These are phyloP conservation scores for Chlorencoelia australis DNA, from an alignment of 2,329 filamentous ascomycete genomes.

Conservation along the genomic window DNA sequence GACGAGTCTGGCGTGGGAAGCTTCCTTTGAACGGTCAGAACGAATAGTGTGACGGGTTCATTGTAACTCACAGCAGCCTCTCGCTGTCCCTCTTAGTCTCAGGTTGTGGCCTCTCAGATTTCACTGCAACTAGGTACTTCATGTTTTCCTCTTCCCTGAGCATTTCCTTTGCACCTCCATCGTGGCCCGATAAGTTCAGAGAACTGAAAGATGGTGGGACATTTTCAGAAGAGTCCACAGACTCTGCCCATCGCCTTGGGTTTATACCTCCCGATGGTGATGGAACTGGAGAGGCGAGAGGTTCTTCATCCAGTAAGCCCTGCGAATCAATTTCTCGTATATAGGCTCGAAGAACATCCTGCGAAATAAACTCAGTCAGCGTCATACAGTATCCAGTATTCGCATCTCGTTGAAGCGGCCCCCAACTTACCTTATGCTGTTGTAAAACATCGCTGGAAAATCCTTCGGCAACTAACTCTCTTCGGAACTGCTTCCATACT, in stretches of 20 bases:
- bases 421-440: conserved; percentile 45
- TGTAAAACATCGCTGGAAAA: conserved; percentile 45
- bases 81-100: conserved; percentile 11
- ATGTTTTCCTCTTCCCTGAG: conserved; percentile 23
- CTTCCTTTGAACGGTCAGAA: no score
- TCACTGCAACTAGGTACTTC: conserved; percentile 25
- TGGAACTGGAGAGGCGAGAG: conserved; percentile 23
- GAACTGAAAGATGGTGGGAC: conserved; percentile 17
- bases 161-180: conserved; percentile 20
- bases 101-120: conserved; percentile 18
- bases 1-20: no score
- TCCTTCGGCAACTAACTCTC: conserved; percentile 48
- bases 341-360: conserved; percentile 51
- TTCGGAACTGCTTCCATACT: conserved; percentile 47
- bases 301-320: conserved; percentile 40
- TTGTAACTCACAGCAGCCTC: no score
- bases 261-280: conserved; percentile 17
- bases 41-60: no score
- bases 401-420: no score
- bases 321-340: conserved; percentile 49
- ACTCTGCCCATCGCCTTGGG: conserved; percentile 19
- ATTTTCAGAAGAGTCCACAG: conserved; percentile 9
- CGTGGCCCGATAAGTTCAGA: conserved; percentile 11
- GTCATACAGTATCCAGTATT: not conserved
- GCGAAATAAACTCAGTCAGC: conserved; percentile 12